These are phyloP conservation scores for Ligustrum vulgare DNA, from an alignment of 257 asterid species.

Conservation along the genomic window DNA sequence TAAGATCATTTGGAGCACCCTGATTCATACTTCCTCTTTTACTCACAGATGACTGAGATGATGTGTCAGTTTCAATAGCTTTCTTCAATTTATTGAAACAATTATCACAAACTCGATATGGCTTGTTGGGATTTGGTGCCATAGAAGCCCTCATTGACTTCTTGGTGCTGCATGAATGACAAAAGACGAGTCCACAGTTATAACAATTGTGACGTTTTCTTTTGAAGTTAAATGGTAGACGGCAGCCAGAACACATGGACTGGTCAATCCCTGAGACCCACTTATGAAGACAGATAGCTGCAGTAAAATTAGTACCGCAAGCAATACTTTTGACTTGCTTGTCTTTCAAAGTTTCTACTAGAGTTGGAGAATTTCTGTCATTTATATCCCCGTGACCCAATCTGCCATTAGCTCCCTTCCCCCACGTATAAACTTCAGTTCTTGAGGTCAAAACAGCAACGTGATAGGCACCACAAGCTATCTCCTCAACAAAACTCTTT, in stretches of 20 bases:
- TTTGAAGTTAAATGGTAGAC: conserved; percentile 82
- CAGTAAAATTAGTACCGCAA: conserved; percentile 86
- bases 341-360: conserved; percentile 83
- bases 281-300: conserved; percentile 87
- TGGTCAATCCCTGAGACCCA: conserved; percentile 96
- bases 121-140: conserved; percentile 94
- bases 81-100: conserved; percentile 81
- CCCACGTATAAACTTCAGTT: conserved; percentile 96
- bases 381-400: conserved; percentile 91
- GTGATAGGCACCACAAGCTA: conserved; percentile 91
- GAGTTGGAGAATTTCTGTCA: conserved; percentile 74
- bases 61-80: conserved; percentile 65
- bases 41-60: conserved; percentile 66
- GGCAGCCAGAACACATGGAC: conserved; percentile 96
- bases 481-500: conserved; percentile 88
- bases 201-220: conserved; percentile 96
- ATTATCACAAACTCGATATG: conserved; percentile 89
- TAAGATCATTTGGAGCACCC: conserved; percentile 49
- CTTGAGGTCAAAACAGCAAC: conserved; percentile 85
- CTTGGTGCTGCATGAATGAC: conserved; percentile 95
- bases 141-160: conserved; percentile 84
- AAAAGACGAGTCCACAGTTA: conserved; percentile 93
- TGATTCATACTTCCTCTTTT: conserved; percentile 74
- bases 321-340: conserved; percentile 93
- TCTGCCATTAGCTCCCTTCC: conserved; percentile 94